These are phyloP conservation scores for Globisporangium viniferum DNA, from an alignment of 352 stramenopile species.

Conservation along the genomic window DNA sequence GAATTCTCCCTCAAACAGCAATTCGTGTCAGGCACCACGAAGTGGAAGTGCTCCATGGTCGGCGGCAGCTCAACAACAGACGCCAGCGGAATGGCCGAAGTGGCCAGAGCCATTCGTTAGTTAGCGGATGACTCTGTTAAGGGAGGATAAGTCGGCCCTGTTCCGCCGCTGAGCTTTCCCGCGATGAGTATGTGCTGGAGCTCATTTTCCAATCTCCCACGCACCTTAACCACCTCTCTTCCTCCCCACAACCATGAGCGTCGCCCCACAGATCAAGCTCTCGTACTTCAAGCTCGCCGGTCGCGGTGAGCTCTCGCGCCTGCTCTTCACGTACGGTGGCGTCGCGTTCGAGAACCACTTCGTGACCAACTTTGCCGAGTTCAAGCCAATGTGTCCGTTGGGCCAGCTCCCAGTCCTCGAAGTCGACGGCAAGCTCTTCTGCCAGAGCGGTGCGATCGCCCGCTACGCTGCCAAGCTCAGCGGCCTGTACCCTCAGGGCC, in stretches of 20 bases:
- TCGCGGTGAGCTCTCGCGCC: constrained; percentile 45
- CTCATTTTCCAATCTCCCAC: constrained; percentile 1
- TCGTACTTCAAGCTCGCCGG: constrained; percentile 57
- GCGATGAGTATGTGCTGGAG: constrained; percentile 14
- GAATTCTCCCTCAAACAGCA: too few relatives aligned
- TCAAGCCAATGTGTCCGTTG: constrained; percentile 39
- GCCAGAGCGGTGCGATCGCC: constrained; percentile 39
- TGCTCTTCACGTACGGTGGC: constrained; percentile 39
- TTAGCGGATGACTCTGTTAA: neutral
- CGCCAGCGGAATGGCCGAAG: neutral
- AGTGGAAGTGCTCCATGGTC: neutral
- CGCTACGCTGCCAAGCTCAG: constrained; percentile 42
- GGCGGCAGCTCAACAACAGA: neutral
- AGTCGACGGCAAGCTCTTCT: constrained; percentile 29
- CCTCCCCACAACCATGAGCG: constrained; percentile 6
- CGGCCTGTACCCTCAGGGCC: constrained; percentile 29
- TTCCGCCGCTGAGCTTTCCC: constrained; percentile 17
- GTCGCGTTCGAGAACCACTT: constrained; percentile 37
- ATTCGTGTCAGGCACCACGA: neutral
- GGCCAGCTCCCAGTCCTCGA: constrained; percentile 39
- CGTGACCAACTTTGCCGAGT: constrained; percentile 28
- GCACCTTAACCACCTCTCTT: constrained; percentile 16
- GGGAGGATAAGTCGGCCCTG: neutral
- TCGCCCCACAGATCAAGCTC: constrained; percentile 34
- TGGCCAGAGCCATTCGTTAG: neutral